Evolutionary conservation across 164 flowering plant genomes (phyloP).

Genomic region (Vitis rupestris): DNA sequence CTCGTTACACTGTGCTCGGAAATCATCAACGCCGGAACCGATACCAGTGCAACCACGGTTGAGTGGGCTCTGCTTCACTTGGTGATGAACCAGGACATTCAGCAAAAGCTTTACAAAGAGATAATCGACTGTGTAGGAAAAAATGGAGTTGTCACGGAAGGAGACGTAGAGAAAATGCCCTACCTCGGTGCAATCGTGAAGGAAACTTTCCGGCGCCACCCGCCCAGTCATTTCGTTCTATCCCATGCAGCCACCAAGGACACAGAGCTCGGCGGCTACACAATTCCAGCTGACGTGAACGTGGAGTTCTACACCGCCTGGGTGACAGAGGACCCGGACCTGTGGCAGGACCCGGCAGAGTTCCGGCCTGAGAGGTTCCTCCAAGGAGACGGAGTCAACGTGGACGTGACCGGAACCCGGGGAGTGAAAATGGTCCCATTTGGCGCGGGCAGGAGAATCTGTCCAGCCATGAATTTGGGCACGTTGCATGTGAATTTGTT

Average conservation of each 20-base stretch:
- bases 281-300: constrained; percentile 53
- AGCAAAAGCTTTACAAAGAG: constrained; percentile 60
- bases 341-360: constrained; percentile 68
- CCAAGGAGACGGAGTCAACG: constrained; percentile 65
- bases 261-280: constrained; percentile 73
- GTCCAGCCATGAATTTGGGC: constrained; percentile 78
- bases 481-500: constrained; percentile 60
- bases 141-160: constrained; percentile 43
- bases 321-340: constrained; percentile 67
- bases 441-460: constrained; percentile 85
- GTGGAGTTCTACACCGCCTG: constrained; percentile 87
- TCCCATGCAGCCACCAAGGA: constrained; percentile 68
- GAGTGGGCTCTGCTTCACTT: constrained; percentile 85
- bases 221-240: constrained; percentile 80
- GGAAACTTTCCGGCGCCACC: constrained; percentile 85
- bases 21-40: constrained; percentile 84
- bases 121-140: constrained; percentile 55
- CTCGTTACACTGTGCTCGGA: constrained; percentile 78
- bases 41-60: constrained; percentile 73
- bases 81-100: constrained; percentile 64
- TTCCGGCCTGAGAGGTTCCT: constrained; percentile 89
- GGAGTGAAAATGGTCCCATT: constrained; percentile 84
- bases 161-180: constrained; percentile 60
- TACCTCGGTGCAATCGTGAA: constrained; percentile 72
- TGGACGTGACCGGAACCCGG: constrained; percentile 72